Evolutionary conservation across 1,284 basidiomycete genomes (phyloP), one percentile per base, ranked within the genome.

Genomic region (Leccinum pallidistipes): DNA sequence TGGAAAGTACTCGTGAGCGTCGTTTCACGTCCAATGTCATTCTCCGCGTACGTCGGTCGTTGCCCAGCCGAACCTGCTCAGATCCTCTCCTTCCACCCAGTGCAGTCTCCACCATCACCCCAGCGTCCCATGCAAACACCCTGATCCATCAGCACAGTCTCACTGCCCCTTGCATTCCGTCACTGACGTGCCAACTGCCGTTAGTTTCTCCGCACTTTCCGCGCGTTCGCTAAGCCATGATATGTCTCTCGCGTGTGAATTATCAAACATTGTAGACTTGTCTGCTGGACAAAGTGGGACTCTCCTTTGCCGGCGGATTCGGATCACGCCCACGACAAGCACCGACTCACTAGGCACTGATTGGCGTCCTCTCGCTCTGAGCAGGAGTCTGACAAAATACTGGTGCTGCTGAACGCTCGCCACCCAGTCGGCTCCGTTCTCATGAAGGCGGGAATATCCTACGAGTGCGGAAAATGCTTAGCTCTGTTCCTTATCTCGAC

Each of bases 11-110:
- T 50, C 18, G 32, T 56, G 60, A 55, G 66, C 62, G 61, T 66
- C 62, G 70, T 65, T 67, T 68, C 73, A 71, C 55, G 53, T 63
- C 59, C 55, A 57, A 58, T 74, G 74, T 73, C 71, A 73, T 76
- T 59, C 68, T 73, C 71, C 71, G 71, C 58, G 62, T 57, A 57
- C 65, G 61, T 76, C 71, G 71, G 71, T 55, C 38, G 57, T 61
- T 56, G 49, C 53, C 62, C 60, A 54, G 57, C 59, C 67, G 67
- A 69, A 71, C 58, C 27, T 53, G 51, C 29, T 31, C 38, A 65
- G 45, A 61, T 50, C 52, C 38, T 54, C 52, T 53, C 14, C 6
- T 34, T 34, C 52, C 9, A 52, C 14, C 47, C 49, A 52, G 27
- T n/a, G 29, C 50, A 31, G 51, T 18, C 51, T 12, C 16, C 29